These are phyloP conservation scores for Stipa capillata DNA, from an alignment of 176 grass and related monocot species.

Conservation along the genomic window DNA sequence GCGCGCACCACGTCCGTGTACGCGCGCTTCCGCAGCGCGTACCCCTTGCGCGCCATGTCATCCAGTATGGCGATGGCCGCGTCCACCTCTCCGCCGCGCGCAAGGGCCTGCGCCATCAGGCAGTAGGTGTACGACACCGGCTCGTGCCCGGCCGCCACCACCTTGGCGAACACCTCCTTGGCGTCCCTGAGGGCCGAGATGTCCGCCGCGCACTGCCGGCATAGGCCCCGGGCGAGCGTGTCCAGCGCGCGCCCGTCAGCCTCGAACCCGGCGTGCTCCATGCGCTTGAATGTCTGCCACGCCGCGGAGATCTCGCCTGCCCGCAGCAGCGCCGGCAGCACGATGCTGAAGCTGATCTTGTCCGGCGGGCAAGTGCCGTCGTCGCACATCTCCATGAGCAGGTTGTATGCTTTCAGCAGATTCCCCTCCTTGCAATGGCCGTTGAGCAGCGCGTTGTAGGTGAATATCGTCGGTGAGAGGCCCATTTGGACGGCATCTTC, in stretches of 20 bases:
- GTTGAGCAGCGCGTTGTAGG: constrained; percentile 80
- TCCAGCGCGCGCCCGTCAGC: constrained; percentile 54
- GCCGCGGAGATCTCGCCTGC: constrained; percentile 39
- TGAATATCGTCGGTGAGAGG: constrained; percentile 54
- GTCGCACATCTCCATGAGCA: constrained; percentile 72
- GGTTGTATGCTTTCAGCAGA: constrained; percentile 38
- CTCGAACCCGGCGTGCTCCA: constrained; percentile 59
- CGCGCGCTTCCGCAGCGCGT: constrained; percentile 63
- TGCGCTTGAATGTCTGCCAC: constrained; percentile 62
- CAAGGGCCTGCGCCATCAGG: constrained; percentile 89
- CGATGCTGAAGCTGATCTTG: constrained; percentile 60
- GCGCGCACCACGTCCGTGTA: constrained; percentile 74
- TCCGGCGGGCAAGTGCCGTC: constrained; percentile 29
- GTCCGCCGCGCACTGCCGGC: constrained; percentile 43
- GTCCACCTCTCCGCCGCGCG: constrained; percentile 65
- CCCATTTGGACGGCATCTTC: constrained; percentile 36
- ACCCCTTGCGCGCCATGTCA: constrained; percentile 60
- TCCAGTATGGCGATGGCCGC: constrained; percentile 45
- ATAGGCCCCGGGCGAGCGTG: constrained; percentile 63
- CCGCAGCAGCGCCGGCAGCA: constrained; percentile 60
- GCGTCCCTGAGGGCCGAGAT: constrained; percentile 39
- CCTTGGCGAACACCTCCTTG: constrained; percentile 42
- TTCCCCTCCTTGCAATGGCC: constrained; percentile 70
- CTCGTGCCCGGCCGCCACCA: constrained; percentile 34
- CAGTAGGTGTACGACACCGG: constrained; percentile 74